These are phyloP conservation scores for Pugionium dolabratum DNA, from an alignment of 345 rosid genomes.

Conservation along the genomic window DNA sequence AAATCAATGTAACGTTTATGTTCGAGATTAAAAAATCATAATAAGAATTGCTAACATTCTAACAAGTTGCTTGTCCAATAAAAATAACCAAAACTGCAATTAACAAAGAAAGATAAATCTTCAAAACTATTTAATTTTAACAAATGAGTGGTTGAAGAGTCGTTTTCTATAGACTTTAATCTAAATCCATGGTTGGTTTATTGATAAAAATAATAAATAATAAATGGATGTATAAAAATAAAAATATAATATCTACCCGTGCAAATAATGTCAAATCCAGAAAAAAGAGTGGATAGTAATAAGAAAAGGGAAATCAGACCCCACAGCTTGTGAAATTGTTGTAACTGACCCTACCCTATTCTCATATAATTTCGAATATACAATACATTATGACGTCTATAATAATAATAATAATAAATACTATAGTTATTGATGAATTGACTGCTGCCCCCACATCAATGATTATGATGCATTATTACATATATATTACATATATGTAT, in stretches of 20 bases:
- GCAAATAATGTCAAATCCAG: slow-evolving; percentile 39
- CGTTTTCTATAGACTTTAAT: slow-evolving; percentile 51
- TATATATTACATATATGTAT: slow-evolving; percentile 11
- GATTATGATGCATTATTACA: slow-evolving; percentile 35
- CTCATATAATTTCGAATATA: slow-evolving; percentile 33
- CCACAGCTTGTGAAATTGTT: slow-evolving; percentile 39
- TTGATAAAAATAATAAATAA: slow-evolving; percentile 8
- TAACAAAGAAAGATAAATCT: slow-evolving; percentile 31
- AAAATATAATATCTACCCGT: slow-evolving; percentile 20
- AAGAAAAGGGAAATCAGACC: slow-evolving; percentile 34
- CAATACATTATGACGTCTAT: slow-evolving; percentile 22
- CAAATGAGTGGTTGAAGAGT: slow-evolving; percentile 49
- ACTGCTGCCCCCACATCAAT: slow-evolving; percentile 50
- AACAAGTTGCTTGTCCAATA: slow-evolving; percentile 41
- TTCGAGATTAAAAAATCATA: slow-evolving; percentile 32
- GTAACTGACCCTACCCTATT: slow-evolving; percentile 56
- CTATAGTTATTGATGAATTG: slow-evolving; percentile 39
- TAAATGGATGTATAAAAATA: neutral
- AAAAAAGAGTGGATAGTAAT: slow-evolving; percentile 34
- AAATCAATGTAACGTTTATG: slow-evolving; percentile 42
- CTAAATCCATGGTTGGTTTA: slow-evolving; percentile 29
- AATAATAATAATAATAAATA: slow-evolving; percentile 29
- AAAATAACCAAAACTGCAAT: slow-evolving; percentile 27
- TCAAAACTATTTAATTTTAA: slow-evolving; percentile 22
- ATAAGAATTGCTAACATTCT: slow-evolving; percentile 26